Conservation (phyloP, 768 basidiomycete genomes). For the Dendrothele bispora region DNA sequence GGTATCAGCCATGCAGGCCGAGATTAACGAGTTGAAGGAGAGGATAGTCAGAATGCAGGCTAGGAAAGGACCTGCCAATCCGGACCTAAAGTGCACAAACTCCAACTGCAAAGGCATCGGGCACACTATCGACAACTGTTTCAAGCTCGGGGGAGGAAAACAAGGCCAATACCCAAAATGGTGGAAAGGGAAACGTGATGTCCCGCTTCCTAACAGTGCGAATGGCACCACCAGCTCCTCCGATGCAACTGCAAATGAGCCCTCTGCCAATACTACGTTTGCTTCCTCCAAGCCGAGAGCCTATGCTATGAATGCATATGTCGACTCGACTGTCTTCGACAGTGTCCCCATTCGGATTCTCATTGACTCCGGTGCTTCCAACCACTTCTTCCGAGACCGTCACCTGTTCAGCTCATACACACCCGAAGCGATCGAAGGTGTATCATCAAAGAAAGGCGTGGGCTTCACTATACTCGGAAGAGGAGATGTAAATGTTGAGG, state of each 20-base stretch:
- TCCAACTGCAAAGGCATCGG: conserved; percentile 17
- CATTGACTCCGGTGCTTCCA: conserved; percentile 11
- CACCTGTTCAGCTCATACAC: not conserved
- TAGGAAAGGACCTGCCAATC: not conserved
- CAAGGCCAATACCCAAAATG: conserved; percentile 18
- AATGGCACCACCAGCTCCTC: too few relatives aligned
- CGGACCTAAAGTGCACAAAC: not conserved
- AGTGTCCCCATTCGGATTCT: not conserved
- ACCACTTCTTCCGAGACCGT: conserved; percentile 6
- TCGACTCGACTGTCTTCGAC: not conserved
- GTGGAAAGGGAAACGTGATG: conserved; percentile 7
- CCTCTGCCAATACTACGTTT: not conserved
- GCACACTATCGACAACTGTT: conserved; percentile 18
- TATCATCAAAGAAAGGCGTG: not conserved
- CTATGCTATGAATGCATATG: not conserved
- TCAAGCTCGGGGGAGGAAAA: conserved; percentile 24
- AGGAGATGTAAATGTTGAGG: conserved; percentile 1
- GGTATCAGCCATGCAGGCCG: not conserved
- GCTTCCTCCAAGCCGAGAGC: not conserved
- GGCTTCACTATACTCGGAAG: conserved; percentile 4
- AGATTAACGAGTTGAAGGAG: not conserved
- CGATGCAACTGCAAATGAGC: too few relatives aligned
- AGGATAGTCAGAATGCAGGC: not conserved
- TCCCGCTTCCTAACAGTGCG: too few relatives aligned
- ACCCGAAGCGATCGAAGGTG: not conserved